phyloP scores from a whole-genome alignment of 768 basidiomycete genomes.

The Suillus bovinus region DNA sequence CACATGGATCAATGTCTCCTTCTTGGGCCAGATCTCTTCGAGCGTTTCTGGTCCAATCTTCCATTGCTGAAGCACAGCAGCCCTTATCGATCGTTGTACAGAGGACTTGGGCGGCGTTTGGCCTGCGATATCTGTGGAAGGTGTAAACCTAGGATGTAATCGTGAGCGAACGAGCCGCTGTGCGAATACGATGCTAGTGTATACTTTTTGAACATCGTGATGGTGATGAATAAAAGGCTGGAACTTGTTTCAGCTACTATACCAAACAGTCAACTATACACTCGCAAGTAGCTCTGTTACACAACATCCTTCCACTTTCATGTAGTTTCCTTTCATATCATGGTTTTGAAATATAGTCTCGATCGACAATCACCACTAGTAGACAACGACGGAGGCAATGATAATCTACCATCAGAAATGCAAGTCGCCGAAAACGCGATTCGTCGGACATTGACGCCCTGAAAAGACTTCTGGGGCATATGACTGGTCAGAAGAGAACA shows the following conservation, averaged over 20 bases:
- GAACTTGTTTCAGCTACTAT: conserved; percentile 8
- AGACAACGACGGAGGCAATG: conserved; percentile 91
- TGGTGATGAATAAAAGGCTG: conserved; percentile 14
- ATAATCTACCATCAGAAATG: conserved; percentile 91
- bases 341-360: conserved; percentile 28
- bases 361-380: conserved; percentile 84
- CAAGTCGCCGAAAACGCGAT: conserved; percentile 88
- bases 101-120: conserved; percentile 94
- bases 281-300: no score
- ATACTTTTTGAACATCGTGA: conserved; percentile 79
- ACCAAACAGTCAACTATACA: no score
- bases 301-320: no score
- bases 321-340: not conserved
- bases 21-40: conserved; percentile 98
- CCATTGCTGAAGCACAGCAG: conserved; percentile 79
- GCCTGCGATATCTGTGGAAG: conserved; percentile 80
- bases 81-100: conserved; percentile 86
- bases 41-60: conserved; percentile 77
- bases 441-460: conserved; percentile 89
- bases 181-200: conserved; percentile 9
- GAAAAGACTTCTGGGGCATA: conserved; percentile 78
- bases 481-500: conserved; percentile 83
- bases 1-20: conserved; percentile 88
- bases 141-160: conserved; percentile 53
- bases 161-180: conserved; percentile 13